Evolutionary conservation across 129 eudicot genomes (phyloP).

Genomic region (Scalesia atractyloides): DNA sequence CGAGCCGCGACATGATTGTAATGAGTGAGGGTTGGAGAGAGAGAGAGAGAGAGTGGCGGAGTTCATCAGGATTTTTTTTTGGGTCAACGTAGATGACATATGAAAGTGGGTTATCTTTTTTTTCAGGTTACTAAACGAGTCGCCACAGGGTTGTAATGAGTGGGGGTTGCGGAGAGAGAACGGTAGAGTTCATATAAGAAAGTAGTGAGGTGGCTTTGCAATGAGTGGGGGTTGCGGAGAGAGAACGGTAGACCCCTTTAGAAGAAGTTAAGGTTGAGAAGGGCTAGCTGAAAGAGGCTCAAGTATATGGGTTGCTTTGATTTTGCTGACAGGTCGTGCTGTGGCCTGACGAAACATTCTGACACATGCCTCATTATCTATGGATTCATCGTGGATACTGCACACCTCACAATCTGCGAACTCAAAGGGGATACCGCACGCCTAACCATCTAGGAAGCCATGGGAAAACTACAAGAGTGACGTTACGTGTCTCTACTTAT

Average conservation of each 20-base stretch:
- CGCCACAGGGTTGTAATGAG: conserved; percentile 49
- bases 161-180: conserved; percentile 43
- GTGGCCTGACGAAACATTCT: conserved; percentile 27
- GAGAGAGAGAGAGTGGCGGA: no score
- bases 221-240: no score
- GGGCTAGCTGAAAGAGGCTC: conserved; percentile 25
- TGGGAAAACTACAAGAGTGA: no score
- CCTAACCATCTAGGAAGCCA: no score
- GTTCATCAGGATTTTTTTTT: conserved; percentile 11
- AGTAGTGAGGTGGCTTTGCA: conserved; percentile 17
- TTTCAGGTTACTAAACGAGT: conserved; percentile 38
- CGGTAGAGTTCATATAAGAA: conserved; percentile 33
- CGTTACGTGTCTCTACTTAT: no score
- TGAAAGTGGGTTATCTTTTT: conserved; percentile 32
- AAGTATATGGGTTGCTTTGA: conserved; percentile 22
- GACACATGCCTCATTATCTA: background rate
- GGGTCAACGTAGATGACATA: conserved; percentile 29
- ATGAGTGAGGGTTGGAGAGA: no score
- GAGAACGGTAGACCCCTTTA: conserved; percentile 41
- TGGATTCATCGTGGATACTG: conserved; percentile 5
- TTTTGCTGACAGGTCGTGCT: background rate
- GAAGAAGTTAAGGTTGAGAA: conserved; percentile 12
- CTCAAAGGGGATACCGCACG: no score
- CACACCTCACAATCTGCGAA: no score
- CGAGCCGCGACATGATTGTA: no score